These are phyloP conservation scores for Rhizopogon roseolus DNA, from an alignment of 768 basidiomycete species.

Conservation along the genomic window DNA sequence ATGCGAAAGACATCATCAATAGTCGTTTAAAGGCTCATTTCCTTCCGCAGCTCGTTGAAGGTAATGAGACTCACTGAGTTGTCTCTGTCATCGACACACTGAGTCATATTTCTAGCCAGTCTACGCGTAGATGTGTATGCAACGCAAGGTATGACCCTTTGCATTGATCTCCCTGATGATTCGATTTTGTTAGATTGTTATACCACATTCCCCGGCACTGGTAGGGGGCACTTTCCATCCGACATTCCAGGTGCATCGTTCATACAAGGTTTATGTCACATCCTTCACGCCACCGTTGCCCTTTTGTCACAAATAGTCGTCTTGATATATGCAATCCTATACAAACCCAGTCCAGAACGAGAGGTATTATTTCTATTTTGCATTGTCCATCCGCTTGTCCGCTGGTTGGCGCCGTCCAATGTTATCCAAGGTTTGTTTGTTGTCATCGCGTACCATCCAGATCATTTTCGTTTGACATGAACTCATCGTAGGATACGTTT, in stretches of 20 bases:
- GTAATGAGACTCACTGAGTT: conserved; percentile 13
- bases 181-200: conserved; percentile 10
- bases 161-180: background rate
- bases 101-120: conserved; percentile 12
- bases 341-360: conserved; percentile 20
- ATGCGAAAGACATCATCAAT: conserved; percentile 14
- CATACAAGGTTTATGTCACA: conserved; percentile 18
- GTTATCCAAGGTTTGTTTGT: conserved; percentile 28
- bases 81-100: conserved; percentile 12
- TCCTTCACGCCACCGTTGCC: conserved; percentile 17
- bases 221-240: conserved; percentile 23
- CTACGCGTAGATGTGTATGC: conserved; percentile 17
- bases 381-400: conserved; percentile 23
- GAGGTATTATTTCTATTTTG: conserved; percentile 23
- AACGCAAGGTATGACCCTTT: conserved; percentile 11
- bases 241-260: conserved; percentile 32
- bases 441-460: background rate
- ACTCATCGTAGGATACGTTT: conserved; percentile 30
- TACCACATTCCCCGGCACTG: conserved; percentile 10
- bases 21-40: conserved; percentile 34
- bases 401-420: conserved; percentile 29
- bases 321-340: conserved; percentile 12
- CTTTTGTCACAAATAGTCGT: conserved; percentile 22
- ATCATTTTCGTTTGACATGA: background rate
- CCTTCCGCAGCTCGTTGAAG: conserved; percentile 33